Evolutionary conservation across 495 filamentous ascomycete species (phyloP), one percentile per base, ranked within the genome.

Genomic region (Apiosordaria backusii): DNA sequence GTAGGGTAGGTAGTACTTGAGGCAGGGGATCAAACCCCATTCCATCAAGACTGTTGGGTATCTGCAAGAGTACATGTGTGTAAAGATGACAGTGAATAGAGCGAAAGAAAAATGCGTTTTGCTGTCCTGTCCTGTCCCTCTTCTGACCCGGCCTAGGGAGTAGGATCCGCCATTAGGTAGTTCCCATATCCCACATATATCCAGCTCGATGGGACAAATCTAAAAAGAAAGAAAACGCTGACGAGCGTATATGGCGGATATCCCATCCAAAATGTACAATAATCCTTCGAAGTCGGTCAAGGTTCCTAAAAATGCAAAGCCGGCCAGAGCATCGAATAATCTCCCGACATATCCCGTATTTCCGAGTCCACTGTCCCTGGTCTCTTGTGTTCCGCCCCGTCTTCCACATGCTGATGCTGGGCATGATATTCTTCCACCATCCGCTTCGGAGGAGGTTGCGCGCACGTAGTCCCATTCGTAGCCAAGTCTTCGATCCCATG

Each of bases 241-340:
- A 40, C 13, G 19, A 61, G 59, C 59, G 59, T 21, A n/a, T 61
- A 27, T 61, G 9, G 27, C 9, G 29, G 59, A 45, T 45, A 13
- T 27, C 6, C 59, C 4, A 27, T 25, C n/a, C 24, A 26, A 24
- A 59, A 59, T 55, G 53, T 24, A 45, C n/a, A 22, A 61, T 21
- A 35, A 35, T 29, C 24, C 5, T 25, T 3, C 57, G 18, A 25
- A 15, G 22, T 23, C 23, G n/a, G n/a, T 15, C 4, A 4, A 19
- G 24, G 45, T 7, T 16, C 68, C 57, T n/a, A 75, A 53, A 74
- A 75, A 64, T 77, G 74, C 62, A 77, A 61, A 21, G 70, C 74
- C 2, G 75, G 75, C 75, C 75, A 77, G 16, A 76, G 62, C 69
- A 76, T 75, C n/a, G 74, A 68, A 58, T 77, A 74, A 53, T 76